Percentiles rank a stretch among this genome's conserved stretches.
These are phyloP conservation scores for Neonectria faginata DNA, from an alignment of 2,329 filamentous ascomycete species.

Conservation along the genomic window DNA sequence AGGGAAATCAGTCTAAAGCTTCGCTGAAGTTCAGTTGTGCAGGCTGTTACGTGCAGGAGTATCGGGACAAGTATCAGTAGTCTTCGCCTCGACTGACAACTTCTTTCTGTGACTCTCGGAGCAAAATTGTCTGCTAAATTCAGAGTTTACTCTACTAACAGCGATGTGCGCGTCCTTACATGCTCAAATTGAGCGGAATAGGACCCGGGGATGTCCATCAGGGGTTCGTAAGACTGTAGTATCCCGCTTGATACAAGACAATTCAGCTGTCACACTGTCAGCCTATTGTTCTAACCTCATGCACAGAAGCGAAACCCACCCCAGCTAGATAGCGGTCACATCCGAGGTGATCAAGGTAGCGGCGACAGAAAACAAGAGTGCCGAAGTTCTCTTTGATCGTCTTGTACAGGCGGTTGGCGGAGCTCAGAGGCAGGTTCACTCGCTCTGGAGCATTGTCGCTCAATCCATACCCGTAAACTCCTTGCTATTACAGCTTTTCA, in stretches of 20 bases:
- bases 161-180: slow-evolving; percentile 42
- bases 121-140: slow-evolving; percentile 57
- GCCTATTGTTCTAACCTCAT: background rate
- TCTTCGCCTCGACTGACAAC: slow-evolving; percentile 65
- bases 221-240: slow-evolving; percentile 66
- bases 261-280: slow-evolving; percentile 61
- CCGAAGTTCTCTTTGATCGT: slow-evolving; percentile 73
- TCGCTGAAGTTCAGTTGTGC: background rate
- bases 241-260: slow-evolving; percentile 67
- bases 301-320: slow-evolving; percentile 50
- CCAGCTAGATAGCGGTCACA: slow-evolving; percentile 69
- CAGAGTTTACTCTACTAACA: background rate
- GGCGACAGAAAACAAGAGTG: slow-evolving; percentile 69
- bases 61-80: slow-evolving; percentile 53
- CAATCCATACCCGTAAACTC: background rate
- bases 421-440: slow-evolving; percentile 57
- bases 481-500: background rate
- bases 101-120: slow-evolving; percentile 60
- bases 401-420: slow-evolving; percentile 67
- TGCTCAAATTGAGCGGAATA: slow-evolving; percentile 75
- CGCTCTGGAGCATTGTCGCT: slow-evolving; percentile 48
- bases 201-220: slow-evolving; percentile 69
- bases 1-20: no score
- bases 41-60: background rate
- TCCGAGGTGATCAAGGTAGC: slow-evolving; percentile 74